These are phyloP conservation scores for Calocybe gangraenosa DNA, from an alignment of 768 basidiomycete species.

Conservation along the genomic window DNA sequence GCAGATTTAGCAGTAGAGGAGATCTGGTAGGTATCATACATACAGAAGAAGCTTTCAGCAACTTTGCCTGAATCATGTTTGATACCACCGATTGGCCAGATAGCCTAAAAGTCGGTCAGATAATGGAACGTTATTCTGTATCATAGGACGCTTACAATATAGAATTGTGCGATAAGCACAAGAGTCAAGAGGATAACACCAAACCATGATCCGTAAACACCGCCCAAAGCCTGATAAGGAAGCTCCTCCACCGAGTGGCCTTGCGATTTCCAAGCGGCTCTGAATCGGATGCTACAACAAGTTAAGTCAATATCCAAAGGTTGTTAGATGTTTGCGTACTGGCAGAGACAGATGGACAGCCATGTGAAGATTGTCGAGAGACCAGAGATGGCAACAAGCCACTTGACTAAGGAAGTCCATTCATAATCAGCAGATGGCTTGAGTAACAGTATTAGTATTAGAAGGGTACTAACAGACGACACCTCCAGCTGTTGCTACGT, in stretches of 20 bases:
- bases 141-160: slow-evolving; percentile 25
- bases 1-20: not conserved
- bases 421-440: not conserved
- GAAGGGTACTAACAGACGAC: slow-evolving; percentile 30
- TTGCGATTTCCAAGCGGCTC: slow-evolving; percentile 38
- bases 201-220: slow-evolving; percentile 42
- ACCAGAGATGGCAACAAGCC: slow-evolving; percentile 43
- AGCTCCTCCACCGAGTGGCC: slow-evolving; percentile 43
- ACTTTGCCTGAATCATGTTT: slow-evolving; percentile 20
- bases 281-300: slow-evolving; percentile 36
- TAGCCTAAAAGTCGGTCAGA: slow-evolving; percentile 21
- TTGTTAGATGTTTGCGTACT: slow-evolving; percentile 23
- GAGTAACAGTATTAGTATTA: not conserved
- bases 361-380: slow-evolving; percentile 44
- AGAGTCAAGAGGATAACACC: slow-evolving; percentile 36
- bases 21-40: slow-evolving; percentile 8
- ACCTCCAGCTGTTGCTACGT: slow-evolving; percentile 30
- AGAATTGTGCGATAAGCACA: slow-evolving; percentile 43
- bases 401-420: slow-evolving; percentile 26
- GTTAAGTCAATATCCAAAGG: not conserved
- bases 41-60: slow-evolving; percentile 36
- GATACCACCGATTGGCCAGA: slow-evolving; percentile 38
- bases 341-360: slow-evolving; percentile 43
- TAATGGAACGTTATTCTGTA: not conserved
- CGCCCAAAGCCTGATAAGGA: slow-evolving; percentile 39